Percentiles rank a stretch among this genome's conserved stretches.
Evolutionary conservation across 192 early-diverging fungal genomes (phyloP).

Genomic region (Radiomyces spectabilis): DNA sequence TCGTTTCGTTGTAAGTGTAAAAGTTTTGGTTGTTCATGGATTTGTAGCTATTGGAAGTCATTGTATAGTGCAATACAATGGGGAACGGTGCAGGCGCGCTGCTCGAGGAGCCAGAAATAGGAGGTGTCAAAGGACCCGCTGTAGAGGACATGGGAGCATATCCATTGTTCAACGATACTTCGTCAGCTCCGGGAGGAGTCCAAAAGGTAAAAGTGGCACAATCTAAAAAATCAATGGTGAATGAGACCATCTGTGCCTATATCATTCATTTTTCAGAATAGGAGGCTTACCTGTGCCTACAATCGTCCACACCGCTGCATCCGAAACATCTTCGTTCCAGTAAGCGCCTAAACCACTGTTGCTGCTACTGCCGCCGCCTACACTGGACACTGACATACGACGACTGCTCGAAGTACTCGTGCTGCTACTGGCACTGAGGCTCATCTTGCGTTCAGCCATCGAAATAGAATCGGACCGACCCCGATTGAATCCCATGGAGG

Average conservation of each 20-base stretch:
- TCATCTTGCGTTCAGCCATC: conserved; percentile 20
- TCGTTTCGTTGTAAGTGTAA: no score
- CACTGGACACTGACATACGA: background rate
- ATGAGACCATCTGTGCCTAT: background rate
- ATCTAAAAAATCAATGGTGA: conserved; percentile 19
- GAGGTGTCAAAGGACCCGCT: background rate
- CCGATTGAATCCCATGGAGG: no score
- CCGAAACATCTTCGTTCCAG: conserved; percentile 78
- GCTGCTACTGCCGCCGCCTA: conserved; percentile 2
- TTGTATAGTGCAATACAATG: background rate
- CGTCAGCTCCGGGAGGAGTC: conserved; percentile 20
- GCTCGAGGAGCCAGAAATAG: no score
- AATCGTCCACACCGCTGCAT: conserved; percentile 89
- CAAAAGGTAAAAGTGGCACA: conserved; percentile 48
- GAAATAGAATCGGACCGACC: no score
- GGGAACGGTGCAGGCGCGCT: background rate
- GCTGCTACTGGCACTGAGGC: conserved; percentile 10
- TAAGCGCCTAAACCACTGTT: conserved; percentile 33
- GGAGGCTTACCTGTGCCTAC: conserved; percentile 65
- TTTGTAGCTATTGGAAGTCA: background rate
- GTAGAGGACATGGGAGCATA: conserved; percentile 24
- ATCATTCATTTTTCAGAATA: conserved; percentile 26
- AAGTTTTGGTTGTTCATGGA: no score
- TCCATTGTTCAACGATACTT: no score
- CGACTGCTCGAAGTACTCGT: background rate